These are phyloP conservation scores for Nakazawaea siamensis DNA, from an alignment of 805 yeast species.

Conservation along the genomic window DNA sequence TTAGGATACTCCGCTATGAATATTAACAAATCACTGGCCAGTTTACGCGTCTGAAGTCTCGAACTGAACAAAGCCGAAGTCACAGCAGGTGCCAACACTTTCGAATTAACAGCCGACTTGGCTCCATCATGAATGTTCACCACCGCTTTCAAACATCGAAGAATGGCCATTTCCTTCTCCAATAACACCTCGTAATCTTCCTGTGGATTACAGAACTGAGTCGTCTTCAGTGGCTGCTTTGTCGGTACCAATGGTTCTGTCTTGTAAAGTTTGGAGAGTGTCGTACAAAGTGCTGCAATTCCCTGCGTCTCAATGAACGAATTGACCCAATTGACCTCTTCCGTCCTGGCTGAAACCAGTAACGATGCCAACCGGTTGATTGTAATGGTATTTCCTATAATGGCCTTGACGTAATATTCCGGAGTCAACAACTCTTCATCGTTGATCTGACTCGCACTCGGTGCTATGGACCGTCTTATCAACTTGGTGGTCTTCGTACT, in stretches of 20 bases:
- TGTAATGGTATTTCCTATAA: constrained; percentile 63
- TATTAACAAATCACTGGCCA: constrained; percentile 75
- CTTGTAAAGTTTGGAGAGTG: constrained; percentile 34
- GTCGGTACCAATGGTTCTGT: constrained; percentile 19
- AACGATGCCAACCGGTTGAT: constrained; percentile 69
- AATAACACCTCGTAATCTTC: constrained; percentile 23
- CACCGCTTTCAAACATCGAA: constrained; percentile 76
- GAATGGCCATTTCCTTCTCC: constrained; percentile 70
- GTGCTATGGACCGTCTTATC: neutral
- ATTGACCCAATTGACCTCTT: constrained; percentile 69
- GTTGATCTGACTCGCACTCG: constrained; percentile 1
- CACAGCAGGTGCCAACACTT: constrained; percentile 56
- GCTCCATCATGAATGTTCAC: constrained; percentile 69
- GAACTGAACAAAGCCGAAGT: constrained; percentile 75
- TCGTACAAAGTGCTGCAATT: constrained; percentile 76
- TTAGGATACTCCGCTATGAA: constrained; percentile 22
- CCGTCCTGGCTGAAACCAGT: constrained; percentile 90
- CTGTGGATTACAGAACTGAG: constrained; percentile 19
- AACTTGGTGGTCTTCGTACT: constrained; percentile 6
- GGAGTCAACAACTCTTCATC: constrained; percentile 37
- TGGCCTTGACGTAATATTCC: constrained; percentile 64
- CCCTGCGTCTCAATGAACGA: constrained; percentile 81
- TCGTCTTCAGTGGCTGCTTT: neutral
- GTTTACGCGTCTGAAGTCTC: constrained; percentile 68
- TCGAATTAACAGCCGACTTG: constrained; percentile 48